Evolutionary conservation across 2,329 filamentous ascomycete species (phyloP).

Genomic region (Trichophyton equinum): DNA sequence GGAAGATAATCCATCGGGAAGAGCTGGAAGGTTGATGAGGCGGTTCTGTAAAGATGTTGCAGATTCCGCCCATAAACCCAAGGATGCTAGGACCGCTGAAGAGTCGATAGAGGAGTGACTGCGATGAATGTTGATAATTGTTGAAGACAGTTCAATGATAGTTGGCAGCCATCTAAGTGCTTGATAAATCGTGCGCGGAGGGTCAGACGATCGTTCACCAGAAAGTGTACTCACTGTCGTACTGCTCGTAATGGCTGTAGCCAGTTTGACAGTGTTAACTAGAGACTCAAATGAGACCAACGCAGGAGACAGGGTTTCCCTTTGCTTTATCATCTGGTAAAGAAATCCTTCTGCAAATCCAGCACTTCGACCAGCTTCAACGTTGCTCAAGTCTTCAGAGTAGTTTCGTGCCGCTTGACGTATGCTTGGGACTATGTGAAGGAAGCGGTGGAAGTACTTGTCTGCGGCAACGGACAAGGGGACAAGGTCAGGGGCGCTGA

Average conservation of each 20-base stretch:
- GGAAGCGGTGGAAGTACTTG: slow-evolving; percentile 64
- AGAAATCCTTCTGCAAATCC: slow-evolving; percentile 82
- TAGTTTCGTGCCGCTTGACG: slow-evolving; percentile 59
- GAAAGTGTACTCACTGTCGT: slow-evolving; percentile 17
- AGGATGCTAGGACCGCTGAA: slow-evolving; percentile 30
- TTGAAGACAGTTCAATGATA: slow-evolving; percentile 50
- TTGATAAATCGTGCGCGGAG: slow-evolving; percentile 19
- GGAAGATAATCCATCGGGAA: slow-evolving; percentile 42
- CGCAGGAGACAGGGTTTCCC: slow-evolving; percentile 24
- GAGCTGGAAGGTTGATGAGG: slow-evolving; percentile 32
- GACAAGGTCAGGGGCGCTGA: slow-evolving; percentile 16
- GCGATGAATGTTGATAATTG: slow-evolving; percentile 53
- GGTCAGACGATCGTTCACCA: slow-evolving; percentile 7
- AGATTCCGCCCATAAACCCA: slow-evolving; percentile 41
- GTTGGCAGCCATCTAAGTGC: slow-evolving; percentile 51
- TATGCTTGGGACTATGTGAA: slow-evolving; percentile 59
- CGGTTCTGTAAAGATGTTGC: slow-evolving; percentile 36
- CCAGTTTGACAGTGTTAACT: slow-evolving; percentile 20
- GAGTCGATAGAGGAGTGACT: slow-evolving; percentile 48
- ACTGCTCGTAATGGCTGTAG: slow-evolving; percentile 24
- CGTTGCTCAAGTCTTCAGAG: slow-evolving; percentile 69
- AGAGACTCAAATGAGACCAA: slow-evolving; percentile 22
- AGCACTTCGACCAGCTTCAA: slow-evolving; percentile 65
- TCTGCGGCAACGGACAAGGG: slow-evolving; percentile 40
- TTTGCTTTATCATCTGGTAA: slow-evolving; percentile 34